Evolutionary conservation across 2,329 filamentous ascomycete species (phyloP), one percentile per base, ranked within the genome.

Genomic region (Phialophora chinensis): DNA sequence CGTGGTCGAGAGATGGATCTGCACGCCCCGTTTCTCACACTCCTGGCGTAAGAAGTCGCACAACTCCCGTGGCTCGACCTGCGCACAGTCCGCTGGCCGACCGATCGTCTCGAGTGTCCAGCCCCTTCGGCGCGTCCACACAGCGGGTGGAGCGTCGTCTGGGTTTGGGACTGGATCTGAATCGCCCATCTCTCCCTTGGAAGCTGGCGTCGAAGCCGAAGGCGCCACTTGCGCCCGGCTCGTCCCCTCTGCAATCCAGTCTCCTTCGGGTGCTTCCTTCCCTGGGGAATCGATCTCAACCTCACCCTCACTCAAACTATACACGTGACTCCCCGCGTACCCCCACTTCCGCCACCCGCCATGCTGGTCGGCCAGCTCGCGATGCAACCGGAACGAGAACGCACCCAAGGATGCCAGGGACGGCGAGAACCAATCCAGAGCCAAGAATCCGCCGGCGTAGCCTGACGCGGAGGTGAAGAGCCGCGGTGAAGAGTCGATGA

Each of bases 401-500:
- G 82, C 83, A 7, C 87, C 91, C 0, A 93, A 81, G 0, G 83
- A 79, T 0, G 85, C 81, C 5, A 87, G 79, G 1, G 83, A 80
- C 0, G 86, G 80, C 0, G 82, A 81, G 72, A 91, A 91, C 90
- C 90, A 93, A 75, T 93, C 89, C 38, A 82, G 83, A 0, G 90
- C 90, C 8, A 93, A 74, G 73, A 93, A 94, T 0, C 91, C 91
- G 20, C 85, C 91, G 0, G 90, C 90, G 70, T 86, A 88, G 0
- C 91, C 90, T 1, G 90, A 93, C 0, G 91, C 90, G 33, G 88
- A 91, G 11, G 86, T 84, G 77, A 93, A 92, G 35, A 93, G 83
- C 68, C 86, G 75, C 0, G 82, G 76, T 4, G 84, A 84, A 5
- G 85, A 80, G 72, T 89, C 87, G 47, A 90, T 69, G 25, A 90